Evolutionary conservation across 1,284 basidiomycete species (phyloP).

Genomic region (Sanghuangporus weigelae): DNA sequence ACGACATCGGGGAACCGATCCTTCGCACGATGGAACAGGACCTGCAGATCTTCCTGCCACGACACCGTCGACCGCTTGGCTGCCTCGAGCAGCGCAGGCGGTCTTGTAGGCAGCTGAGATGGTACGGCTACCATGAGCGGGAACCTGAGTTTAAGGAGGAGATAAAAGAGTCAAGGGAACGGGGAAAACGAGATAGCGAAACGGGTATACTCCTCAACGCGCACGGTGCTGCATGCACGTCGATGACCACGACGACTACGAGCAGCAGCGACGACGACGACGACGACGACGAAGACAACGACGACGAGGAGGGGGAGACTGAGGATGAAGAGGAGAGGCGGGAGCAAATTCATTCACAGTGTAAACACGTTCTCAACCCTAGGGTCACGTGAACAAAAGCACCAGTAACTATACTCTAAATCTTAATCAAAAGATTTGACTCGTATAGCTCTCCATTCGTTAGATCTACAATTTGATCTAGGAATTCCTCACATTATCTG

Average conservation of each 20-base stretch:
- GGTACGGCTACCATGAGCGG: slow-evolving; percentile 10
- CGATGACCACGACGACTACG: neutral
- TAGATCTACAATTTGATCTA: too few relatives aligned
- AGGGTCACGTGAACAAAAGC: too few relatives aligned
- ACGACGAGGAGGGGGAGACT: too few relatives aligned
- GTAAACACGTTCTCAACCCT: too few relatives aligned
- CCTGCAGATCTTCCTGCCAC: slow-evolving; percentile 77
- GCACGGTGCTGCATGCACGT: neutral
- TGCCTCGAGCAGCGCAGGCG: slow-evolving; percentile 59
- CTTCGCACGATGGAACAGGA: slow-evolving; percentile 73
- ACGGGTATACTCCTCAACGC: slow-evolving; percentile 7
- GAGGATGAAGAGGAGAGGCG: too few relatives aligned
- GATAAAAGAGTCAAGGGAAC: neutral
- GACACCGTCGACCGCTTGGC: slow-evolving; percentile 53
- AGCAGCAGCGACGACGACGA: too few relatives aligned
- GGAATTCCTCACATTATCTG: too few relatives aligned
- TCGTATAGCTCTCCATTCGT: too few relatives aligned
- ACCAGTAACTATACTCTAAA: too few relatives aligned
- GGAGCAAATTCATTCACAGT: too few relatives aligned
- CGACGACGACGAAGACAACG: too few relatives aligned
- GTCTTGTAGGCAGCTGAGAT: slow-evolving; percentile 26
- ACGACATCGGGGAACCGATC: slow-evolving; percentile 90
- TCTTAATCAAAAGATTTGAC: too few relatives aligned
- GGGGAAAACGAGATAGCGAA: neutral
- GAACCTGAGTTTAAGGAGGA: neutral